Base-by-base conservation (phyloP, 768 basidiomycete genomes). In the Kwoniella mangroviensis region DNA sequence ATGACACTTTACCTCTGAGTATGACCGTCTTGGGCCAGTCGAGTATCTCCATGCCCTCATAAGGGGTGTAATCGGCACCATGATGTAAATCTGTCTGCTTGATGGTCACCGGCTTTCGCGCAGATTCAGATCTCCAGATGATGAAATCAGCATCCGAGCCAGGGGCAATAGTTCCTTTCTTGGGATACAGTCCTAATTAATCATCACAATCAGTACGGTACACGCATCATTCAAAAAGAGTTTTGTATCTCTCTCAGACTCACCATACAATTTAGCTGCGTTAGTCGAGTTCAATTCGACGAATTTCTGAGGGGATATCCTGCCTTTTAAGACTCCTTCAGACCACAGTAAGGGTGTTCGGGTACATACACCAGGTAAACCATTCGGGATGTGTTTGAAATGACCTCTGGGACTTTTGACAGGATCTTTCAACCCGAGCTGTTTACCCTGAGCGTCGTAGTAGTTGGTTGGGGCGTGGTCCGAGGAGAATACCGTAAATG, bases 351-450 rank as follows among this genome's bases (percentile, higher is more conserved):
- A 67, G 1, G 83, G 83, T 1, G 75, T 69, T 43, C 83, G 74
- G 2, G 83, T 83, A 61, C 83, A 81, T n/a, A 84, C 76, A 4
- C 83, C 83, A 12, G 83, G 83, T 2, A 82, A 66, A 7, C 83
- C 83, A 42, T 84, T 84, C 5, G 83, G 83, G 34, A 83, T 83
- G 63, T 75, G 65, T 7, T 74, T 65, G 78, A 83, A 83, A 60
- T 82, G 77, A 2, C 78, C 78, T 34, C 56, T 21, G 15, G 55
- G 55, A 49, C 60, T 58, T 28, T 62, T 68, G n/a, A 67, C 56
- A 2, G 55, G 55, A 34, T 67, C 65, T 45, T 68, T 68, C 49
- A 67, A 5, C 24, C 68, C 58, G 12, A 57, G 28, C 43, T 63
- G 68, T 72, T 83, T 83, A 10, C 82, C 83, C 54, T 52, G 51